Conservation (phyloP, 1,284 basidiomycete genomes). For the Sphaerobolus stellatus region DNA sequence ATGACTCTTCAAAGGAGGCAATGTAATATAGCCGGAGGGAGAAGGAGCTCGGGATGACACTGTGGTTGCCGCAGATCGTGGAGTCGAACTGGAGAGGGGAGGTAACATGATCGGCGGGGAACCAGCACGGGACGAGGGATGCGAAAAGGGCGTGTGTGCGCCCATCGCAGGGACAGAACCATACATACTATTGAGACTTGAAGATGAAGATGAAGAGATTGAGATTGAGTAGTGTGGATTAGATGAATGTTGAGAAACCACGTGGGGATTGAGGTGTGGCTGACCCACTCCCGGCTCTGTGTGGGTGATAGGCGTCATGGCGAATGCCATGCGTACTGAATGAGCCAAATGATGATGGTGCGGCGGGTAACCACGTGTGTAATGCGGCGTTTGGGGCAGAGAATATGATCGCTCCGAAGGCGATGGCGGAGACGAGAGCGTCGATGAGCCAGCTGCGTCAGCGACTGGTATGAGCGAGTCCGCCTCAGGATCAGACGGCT, state of each 20-base stretch:
- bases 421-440: slow-evolving; percentile 7
- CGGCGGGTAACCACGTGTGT: slow-evolving; percentile 3
- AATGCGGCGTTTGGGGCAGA: slow-evolving; percentile 3
- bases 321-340: slow-evolving; percentile 80
- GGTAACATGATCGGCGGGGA: slow-evolving; percentile 71
- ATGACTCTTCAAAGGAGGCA: slow-evolving; percentile 9
- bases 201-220: slow-evolving; percentile 11
- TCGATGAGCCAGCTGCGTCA: neutral
- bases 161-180: slow-evolving; percentile 16
- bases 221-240: slow-evolving; percentile 15
- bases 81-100: slow-evolving; percentile 48
- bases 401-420: slow-evolving; percentile 4
- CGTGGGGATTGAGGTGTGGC: neutral
- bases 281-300: neutral
- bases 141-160: slow-evolving; percentile 28
- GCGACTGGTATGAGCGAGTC: neutral
- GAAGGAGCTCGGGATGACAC: slow-evolving; percentile 11
- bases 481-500: neutral
- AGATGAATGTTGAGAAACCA: slow-evolving; percentile 10
- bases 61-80: slow-evolving; percentile 4
- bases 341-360: slow-evolving; percentile 61
- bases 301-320: slow-evolving; percentile 79
- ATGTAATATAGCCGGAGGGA: slow-evolving; percentile 10
- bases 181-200: slow-evolving; percentile 23
- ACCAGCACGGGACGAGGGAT: slow-evolving; percentile 57